Evolutionary conservation across 257 asterid genomes (phyloP).

Genomic region (Nicotiana knightiana): DNA sequence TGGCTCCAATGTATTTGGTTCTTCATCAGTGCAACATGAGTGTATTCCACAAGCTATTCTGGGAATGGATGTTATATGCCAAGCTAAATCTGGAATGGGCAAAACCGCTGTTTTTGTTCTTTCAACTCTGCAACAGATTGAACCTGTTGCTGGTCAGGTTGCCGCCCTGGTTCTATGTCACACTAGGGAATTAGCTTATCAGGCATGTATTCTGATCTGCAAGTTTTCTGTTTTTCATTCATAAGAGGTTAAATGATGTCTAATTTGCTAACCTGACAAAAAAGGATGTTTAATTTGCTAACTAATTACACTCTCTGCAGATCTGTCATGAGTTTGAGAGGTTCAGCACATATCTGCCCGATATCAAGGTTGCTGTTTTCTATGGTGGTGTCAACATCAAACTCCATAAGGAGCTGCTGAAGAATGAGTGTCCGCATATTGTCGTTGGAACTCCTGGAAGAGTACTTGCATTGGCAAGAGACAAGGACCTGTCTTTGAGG

Average conservation of each 20-base stretch:
- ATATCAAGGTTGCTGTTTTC: constrained; percentile 79
- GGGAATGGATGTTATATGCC: constrained; percentile 97
- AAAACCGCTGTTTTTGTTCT: constrained; percentile 91
- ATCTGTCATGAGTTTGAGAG: constrained; percentile 89
- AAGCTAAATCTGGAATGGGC: constrained; percentile 98
- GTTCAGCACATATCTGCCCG: constrained; percentile 74
- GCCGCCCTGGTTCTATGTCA: constrained; percentile 81
- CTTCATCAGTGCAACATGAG: constrained; percentile 86
- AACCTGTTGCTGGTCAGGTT: constrained; percentile 84
- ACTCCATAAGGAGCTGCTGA: constrained; percentile 74
- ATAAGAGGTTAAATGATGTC: not conserved
- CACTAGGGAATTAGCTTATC: constrained; percentile 86
- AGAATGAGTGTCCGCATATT: constrained; percentile 88
- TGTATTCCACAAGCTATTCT: constrained; percentile 94
- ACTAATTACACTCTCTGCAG: constrained; percentile 30
- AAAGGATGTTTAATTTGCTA: not conserved
- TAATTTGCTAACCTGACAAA: not conserved
- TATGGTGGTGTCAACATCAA: constrained; percentile 80
- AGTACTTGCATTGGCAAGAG: constrained; percentile 74
- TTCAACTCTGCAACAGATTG: constrained; percentile 83
- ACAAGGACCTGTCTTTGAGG: constrained; percentile 64
- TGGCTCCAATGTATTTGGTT: constrained; percentile 74
- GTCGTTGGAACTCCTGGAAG: constrained; percentile 95
- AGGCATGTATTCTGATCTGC: constrained; percentile 33
- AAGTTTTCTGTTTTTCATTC: not conserved